Evolutionary conservation across 2,329 filamentous ascomycete species (phyloP).

Genomic region (Xylariaceae sp.): DNA sequence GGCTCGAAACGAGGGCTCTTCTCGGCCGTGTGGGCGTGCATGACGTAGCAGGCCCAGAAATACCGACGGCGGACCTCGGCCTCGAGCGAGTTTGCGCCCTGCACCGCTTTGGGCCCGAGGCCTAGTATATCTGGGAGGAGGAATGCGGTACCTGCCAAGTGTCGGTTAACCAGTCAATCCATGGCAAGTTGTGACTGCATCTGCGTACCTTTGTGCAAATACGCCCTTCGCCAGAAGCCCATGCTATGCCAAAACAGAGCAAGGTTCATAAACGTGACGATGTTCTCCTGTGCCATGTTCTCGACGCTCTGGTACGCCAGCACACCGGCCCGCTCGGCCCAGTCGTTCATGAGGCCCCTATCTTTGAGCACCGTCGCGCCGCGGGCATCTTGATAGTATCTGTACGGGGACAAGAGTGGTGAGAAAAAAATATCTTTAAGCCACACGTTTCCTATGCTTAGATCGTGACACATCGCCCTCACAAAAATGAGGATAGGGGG

Average conservation of each 20-base stretch:
- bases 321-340: constrained; percentile 5
- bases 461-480: too few relatives aligned
- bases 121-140: constrained; percentile 5
- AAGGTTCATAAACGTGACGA: constrained; percentile 6
- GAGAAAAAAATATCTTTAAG: too few relatives aligned
- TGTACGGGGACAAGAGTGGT: too few relatives aligned
- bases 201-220: constrained; percentile 2
- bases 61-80: constrained; percentile 6
- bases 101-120: constrained; percentile 3
- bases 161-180: too few relatives aligned
- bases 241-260: constrained; percentile 6
- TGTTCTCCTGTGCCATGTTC: constrained; percentile 1
- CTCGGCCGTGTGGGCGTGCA: constrained; percentile 7
- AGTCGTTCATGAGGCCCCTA: constrained; percentile 1
- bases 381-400: constrained; percentile 1
- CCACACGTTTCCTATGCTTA: too few relatives aligned
- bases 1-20: not conserved
- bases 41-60: constrained; percentile 7
- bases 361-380: not conserved
- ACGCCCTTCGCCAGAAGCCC: not conserved
- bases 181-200: not conserved
- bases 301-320: constrained; percentile 4
- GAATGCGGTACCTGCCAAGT: constrained; percentile 6
- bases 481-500: too few relatives aligned
- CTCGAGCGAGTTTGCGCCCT: constrained; percentile 1